phyloP scores from a whole-genome alignment of 2,329 filamentous ascomycete genomes.

The Colletotrichum simmondsii region DNA sequence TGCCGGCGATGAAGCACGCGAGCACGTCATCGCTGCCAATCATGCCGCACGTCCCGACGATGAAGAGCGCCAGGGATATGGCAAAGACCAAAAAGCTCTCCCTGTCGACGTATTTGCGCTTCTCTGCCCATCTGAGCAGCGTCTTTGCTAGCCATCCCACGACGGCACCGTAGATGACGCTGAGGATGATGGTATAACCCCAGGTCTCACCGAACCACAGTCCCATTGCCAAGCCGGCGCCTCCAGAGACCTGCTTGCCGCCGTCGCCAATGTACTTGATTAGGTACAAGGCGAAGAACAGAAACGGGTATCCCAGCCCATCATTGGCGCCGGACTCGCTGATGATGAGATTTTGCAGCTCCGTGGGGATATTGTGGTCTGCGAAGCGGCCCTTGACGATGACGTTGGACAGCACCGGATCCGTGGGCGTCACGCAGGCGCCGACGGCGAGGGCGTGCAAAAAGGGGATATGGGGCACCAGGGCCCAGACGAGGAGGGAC shows the following conservation, averaged over 20 bases:
- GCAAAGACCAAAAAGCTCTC: slow-evolving; percentile 91
- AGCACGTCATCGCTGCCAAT: slow-evolving; percentile 90
- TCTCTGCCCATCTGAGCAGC: slow-evolving; percentile 85
- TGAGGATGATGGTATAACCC: slow-evolving; percentile 85
- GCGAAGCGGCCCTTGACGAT: slow-evolving; percentile 96
- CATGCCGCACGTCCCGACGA: slow-evolving; percentile 87
- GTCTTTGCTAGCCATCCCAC: slow-evolving; percentile 87
- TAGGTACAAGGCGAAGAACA: slow-evolving; percentile 86
- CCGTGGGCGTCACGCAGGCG: slow-evolving; percentile 91
- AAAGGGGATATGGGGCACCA: slow-evolving; percentile 78
- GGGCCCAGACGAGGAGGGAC: slow-evolving; percentile 80
- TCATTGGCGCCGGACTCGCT: slow-evolving; percentile 91
- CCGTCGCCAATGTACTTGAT: slow-evolving; percentile 78
- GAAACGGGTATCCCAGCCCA: slow-evolving; percentile 87
- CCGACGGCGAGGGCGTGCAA: slow-evolving; percentile 84
- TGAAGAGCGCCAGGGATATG: slow-evolving; percentile 86
- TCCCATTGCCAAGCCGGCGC: slow-evolving; percentile 74
- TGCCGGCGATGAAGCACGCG: slow-evolving; percentile 92
- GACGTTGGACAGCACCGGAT: slow-evolving; percentile 87
- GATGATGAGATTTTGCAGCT: slow-evolving; percentile 83
- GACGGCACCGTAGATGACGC: slow-evolving; percentile 78
- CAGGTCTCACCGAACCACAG: slow-evolving; percentile 89
- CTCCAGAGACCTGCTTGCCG: slow-evolving; percentile 65
- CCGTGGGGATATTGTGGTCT: slow-evolving; percentile 86
- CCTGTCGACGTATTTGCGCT: slow-evolving; percentile 82